Evolutionary conservation across 352 stramenopile species (phyloP).

Genomic region (Phytophthora sp.): DNA sequence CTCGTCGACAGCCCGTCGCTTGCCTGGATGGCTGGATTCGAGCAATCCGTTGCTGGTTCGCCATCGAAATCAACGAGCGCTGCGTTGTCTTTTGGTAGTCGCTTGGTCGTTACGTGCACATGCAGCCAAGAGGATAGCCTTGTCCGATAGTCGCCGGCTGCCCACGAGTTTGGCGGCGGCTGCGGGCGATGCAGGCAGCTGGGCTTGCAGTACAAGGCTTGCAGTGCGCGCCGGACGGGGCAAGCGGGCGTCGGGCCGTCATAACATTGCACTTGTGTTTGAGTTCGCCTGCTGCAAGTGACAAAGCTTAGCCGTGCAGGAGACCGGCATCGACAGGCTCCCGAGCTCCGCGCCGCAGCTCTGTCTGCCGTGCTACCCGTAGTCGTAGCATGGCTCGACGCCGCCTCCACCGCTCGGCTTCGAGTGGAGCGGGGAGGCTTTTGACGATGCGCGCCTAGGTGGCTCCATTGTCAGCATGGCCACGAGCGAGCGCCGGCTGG

Average conservation of each 20-base stretch:
- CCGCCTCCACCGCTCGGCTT: too few relatives aligned
- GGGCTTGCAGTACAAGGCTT: too few relatives aligned
- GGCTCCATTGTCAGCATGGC: neutral
- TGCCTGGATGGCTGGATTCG: slow-evolving; percentile 20
- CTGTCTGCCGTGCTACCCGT: too few relatives aligned
- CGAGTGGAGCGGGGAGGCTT: too few relatives aligned
- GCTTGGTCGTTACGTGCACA: slow-evolving; percentile 25
- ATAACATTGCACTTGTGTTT: slow-evolving; percentile 12
- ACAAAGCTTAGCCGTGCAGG: neutral
- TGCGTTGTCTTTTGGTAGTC: slow-evolving; percentile 37
- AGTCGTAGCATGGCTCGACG: too few relatives aligned
- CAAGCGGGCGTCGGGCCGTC: slow-evolving; percentile 5
- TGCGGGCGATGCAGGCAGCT: slow-evolving; percentile 18
- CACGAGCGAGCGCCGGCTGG: neutral
- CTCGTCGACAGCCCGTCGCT: slow-evolving; percentile 14
- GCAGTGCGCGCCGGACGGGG: slow-evolving; percentile 10
- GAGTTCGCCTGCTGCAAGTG: slow-evolving; percentile 5
- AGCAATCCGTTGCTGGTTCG: slow-evolving; percentile 24
- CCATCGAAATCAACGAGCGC: slow-evolving; percentile 19
- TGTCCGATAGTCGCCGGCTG: slow-evolving; percentile 2
- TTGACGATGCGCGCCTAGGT: neutral
- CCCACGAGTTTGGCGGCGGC: slow-evolving; percentile 15
- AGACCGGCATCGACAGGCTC: neutral
- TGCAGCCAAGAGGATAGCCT: slow-evolving; percentile 24
- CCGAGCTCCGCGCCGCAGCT: too few relatives aligned